Evolutionary conservation across 1,139 yeast species (phyloP), one percentile per base, ranked within the genome.

Genomic region (Hansenula lynferdii): DNA sequence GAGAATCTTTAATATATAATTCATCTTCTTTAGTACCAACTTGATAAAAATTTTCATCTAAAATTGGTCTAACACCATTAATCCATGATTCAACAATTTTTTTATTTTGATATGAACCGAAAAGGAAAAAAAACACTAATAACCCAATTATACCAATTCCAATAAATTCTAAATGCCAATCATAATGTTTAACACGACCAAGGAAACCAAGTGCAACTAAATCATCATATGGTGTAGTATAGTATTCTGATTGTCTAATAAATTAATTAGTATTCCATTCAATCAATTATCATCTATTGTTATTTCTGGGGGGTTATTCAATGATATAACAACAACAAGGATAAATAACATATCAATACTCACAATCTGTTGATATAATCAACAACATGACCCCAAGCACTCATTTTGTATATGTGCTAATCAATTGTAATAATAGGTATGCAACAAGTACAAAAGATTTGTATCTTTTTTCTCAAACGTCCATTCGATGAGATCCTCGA

Each of bases 161-260:
- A 45, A 74, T 54, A 21, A 67, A 35, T 65, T 92, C 98, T 54
- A 84, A 71, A 35, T 69, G 69, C 96, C 97, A 92, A 59, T 85
- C 78, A 59, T 82, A 65, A 2, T 44, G 37, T 34, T 44, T 50
- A 16, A 62, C 17, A 57, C 92, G 74, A 49, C 78, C 67, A 33
- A 63, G 38, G 31, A 82, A 28, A 1, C 77, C 57, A 73, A 81
- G 61, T 6, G 59, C 65, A 34, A 62, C 61, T 44, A 79, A 69
- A 49, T 79, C 81, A 19, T 76, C 81, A 35, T 64, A 54, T 11
- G 82, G 59, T 49, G 69, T 62, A 25, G 66, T 52, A 37, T 59
- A 44, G 54, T 68, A 75, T 12, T 59, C 41, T 16, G 31, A 31
- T 38, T 51, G 54, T 26, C 58, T 54, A 39, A n/a, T n/a, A n/a